Conservation (phyloP, 176 grass and related monocot genomes). For the Elaeis guineensis region DNA sequence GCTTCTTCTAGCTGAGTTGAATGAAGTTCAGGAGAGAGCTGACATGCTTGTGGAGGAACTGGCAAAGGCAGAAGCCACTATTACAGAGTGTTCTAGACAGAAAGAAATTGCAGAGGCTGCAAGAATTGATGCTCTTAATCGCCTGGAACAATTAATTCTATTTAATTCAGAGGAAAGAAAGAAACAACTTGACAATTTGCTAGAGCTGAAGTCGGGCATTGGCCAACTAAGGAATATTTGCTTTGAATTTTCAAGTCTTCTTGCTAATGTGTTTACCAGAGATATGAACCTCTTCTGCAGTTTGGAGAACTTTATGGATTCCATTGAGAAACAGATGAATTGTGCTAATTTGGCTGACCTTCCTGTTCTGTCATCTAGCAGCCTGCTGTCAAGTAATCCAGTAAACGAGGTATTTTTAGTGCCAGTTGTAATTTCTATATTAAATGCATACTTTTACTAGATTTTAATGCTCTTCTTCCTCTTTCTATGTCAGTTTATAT, state of each 20-base stretch:
- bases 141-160: slow-evolving; percentile 39
- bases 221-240: slow-evolving; percentile 53
- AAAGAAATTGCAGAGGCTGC: slow-evolving; percentile 44
- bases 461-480: too few relatives aligned
- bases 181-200: slow-evolving; percentile 55
- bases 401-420: slow-evolving; percentile 20
- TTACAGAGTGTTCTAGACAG: slow-evolving; percentile 39
- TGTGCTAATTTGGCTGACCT: slow-evolving; percentile 20
- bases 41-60: slow-evolving; percentile 91
- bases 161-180: slow-evolving; percentile 40
- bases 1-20: slow-evolving; percentile 78
- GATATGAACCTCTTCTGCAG: slow-evolving; percentile 52
- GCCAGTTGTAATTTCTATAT: background rate
- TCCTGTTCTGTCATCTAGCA: slow-evolving; percentile 7
- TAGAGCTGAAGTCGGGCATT: slow-evolving; percentile 51
- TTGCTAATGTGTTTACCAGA: slow-evolving; percentile 43
- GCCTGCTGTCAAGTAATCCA: background rate
- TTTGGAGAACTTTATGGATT: slow-evolving; percentile 64
- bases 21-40: slow-evolving; percentile 89
- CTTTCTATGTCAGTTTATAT: too few relatives aligned
- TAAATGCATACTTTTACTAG: too few relatives aligned
- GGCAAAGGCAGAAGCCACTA: slow-evolving; percentile 40
- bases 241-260: slow-evolving; percentile 60
- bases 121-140: slow-evolving; percentile 47
- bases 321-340: slow-evolving; percentile 45